Evolutionary conservation across 441 rosid genomes (phyloP).

Genomic region (Viola pubescens): DNA sequence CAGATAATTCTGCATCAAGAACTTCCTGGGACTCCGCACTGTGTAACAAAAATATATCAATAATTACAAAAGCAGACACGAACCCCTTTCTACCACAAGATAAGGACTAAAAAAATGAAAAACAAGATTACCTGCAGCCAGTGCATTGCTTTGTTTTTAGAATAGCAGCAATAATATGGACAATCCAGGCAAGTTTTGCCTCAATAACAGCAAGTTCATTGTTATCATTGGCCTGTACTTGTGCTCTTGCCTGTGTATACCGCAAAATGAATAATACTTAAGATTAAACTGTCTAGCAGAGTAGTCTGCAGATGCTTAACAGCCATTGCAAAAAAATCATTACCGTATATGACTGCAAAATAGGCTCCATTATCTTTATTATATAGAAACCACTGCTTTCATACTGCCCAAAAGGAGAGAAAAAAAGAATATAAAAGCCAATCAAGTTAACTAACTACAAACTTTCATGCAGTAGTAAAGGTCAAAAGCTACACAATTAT

Average conservation of each 20-base stretch:
- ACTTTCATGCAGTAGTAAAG: neutral
- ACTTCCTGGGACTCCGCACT: conserved; percentile 95
- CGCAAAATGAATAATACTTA: conserved; percentile 12
- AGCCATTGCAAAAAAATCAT: conserved; percentile 18
- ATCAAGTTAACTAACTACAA: conserved; percentile 3
- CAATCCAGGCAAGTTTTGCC: conserved; percentile 96
- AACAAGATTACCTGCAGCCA: conserved; percentile 69
- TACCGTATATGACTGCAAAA: conserved; percentile 90
- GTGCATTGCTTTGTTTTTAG: conserved; percentile 80
- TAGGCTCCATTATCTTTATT: conserved; percentile 84
- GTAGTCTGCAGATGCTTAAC: neutral
- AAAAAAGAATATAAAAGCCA: neutral
- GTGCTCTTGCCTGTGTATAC: conserved; percentile 67
- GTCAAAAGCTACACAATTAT: neutral
- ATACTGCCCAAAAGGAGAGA: conserved; percentile 46
- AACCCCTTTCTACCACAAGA: neutral
- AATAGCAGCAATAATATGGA: conserved; percentile 92
- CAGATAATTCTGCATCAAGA: conserved; percentile 98
- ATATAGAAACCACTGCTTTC: conserved; percentile 77
- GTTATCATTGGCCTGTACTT: conserved; percentile 44
- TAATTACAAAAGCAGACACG: neutral
- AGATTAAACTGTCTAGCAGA: conserved; percentile 8
- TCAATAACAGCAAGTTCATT: conserved; percentile 74
- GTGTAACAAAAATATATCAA: conserved; percentile 22
- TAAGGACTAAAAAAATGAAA: conserved; percentile 14